Evolutionary conservation across 2,329 filamentous ascomycete species (phyloP).

Genomic region (Penicillium corylophilum): DNA sequence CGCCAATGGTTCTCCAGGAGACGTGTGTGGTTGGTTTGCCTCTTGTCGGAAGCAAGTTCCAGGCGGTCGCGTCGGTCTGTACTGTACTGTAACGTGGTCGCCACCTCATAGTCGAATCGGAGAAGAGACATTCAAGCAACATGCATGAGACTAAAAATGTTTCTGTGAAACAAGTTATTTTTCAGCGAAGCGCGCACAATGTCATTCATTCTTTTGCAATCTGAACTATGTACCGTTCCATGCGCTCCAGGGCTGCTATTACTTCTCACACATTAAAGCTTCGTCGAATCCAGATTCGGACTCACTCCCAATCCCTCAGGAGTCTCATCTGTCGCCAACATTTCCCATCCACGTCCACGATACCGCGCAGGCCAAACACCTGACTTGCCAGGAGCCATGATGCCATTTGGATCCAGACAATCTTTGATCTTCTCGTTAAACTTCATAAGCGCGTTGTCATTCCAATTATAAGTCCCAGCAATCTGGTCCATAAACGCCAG

Average conservation of each 20-base stretch:
- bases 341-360: conserved; percentile 9
- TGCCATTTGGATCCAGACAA: conserved; percentile 15
- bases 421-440: conserved; percentile 17
- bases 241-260: too few relatives aligned
- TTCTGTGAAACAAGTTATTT: not conserved
- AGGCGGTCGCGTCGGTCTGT: not conserved
- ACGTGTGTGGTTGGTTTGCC: not conserved
- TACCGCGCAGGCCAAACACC: conserved; percentile 16
- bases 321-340: conserved; percentile 3
- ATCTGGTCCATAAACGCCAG: conserved; percentile 22
- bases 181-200: not conserved
- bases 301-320: conserved; percentile 5
- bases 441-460: conserved; percentile 8
- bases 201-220: not conserved
- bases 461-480: conserved; percentile 14
- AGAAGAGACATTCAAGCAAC: not conserved
- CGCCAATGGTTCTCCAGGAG: not conserved
- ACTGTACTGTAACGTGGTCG: not conserved
- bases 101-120: not conserved
- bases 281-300: not conserved
- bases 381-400: conserved; percentile 16
- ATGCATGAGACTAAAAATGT: not conserved
- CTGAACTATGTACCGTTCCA: too few relatives aligned
- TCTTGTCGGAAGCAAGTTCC: not conserved
- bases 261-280: not conserved